Evolutionary conservation across 805 yeast genomes (phyloP).

Genomic region (Metschnikowia continentalis): DNA sequence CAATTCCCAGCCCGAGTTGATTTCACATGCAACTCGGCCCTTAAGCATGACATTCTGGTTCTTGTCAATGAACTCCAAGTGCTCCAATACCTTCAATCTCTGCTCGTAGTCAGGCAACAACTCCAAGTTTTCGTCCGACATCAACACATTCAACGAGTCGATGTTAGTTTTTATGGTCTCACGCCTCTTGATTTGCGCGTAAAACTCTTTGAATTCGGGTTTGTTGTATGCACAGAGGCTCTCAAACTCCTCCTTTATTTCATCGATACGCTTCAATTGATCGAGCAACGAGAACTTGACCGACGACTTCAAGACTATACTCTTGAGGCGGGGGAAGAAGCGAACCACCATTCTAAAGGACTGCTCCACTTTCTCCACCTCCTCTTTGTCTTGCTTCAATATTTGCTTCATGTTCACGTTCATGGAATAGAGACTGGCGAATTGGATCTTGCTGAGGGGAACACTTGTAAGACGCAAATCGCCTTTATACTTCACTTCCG

Average conservation of each 20-base stretch:
- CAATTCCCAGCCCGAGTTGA: conserved; percentile 87
- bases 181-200: conserved; percentile 42
- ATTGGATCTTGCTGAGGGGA: conserved; percentile 39
- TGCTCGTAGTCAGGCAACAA: conserved; percentile 91
- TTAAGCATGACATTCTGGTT: conserved; percentile 75
- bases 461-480: conserved; percentile 37
- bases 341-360: conserved; percentile 34
- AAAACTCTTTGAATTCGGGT: conserved; percentile 44
- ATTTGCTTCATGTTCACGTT: conserved; percentile 31
- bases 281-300: conserved; percentile 36
- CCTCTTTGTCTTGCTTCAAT: conserved; percentile 32
- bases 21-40: conserved; percentile 92
- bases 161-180: conserved; percentile 48
- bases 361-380: conserved; percentile 31
- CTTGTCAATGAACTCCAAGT: conserved; percentile 76
- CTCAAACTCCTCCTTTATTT: conserved; percentile 27
- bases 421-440: conserved; percentile 38
- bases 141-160: conserved; percentile 50
- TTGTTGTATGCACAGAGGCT: conserved; percentile 29
- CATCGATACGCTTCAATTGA: conserved; percentile 33
- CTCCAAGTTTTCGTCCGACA: conserved; percentile 86
- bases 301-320: conserved; percentile 35
- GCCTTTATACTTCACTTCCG: conserved; percentile 31
- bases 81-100: conserved; percentile 70
- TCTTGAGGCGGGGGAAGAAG: conserved; percentile 41